These are phyloP conservation scores for Begonia fuchsioides DNA, from an alignment of 306 rosid genomes.

Conservation along the genomic window DNA sequence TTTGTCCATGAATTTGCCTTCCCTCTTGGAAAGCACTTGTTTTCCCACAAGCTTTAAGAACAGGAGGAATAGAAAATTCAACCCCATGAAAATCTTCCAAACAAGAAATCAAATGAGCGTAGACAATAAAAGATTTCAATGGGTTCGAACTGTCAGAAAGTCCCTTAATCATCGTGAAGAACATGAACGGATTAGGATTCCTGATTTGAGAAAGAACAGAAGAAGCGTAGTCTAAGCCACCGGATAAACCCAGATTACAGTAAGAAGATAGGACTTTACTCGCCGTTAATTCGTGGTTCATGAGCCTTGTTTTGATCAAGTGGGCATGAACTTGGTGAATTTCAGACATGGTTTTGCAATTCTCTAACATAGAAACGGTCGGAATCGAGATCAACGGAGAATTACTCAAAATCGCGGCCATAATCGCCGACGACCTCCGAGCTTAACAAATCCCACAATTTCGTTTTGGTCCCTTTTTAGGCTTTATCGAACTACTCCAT, in stretches of 20 bases:
- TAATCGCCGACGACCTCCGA: not conserved
- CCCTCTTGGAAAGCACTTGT: constrained; percentile 26
- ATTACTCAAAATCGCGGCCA: constrained; percentile 11
- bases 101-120: constrained; percentile 23
- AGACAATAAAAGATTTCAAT: constrained; percentile 20
- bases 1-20: constrained; percentile 29
- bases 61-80: constrained; percentile 31
- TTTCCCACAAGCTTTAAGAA: constrained; percentile 31
- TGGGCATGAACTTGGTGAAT: constrained; percentile 36
- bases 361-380: constrained; percentile 15
- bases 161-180: constrained; percentile 17
- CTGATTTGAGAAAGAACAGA: constrained; percentile 9
- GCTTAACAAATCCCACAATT: no score
- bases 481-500: no score
- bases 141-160: constrained; percentile 20
- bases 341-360: constrained; percentile 26
- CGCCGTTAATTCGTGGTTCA: constrained; percentile 13
- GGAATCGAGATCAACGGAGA: constrained; percentile 8
- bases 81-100: constrained; percentile 14
- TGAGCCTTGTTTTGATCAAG: constrained; percentile 40
- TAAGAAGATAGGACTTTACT: constrained; percentile 19
- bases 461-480: no score
- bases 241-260: constrained; percentile 8
- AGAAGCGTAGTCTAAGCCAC: constrained; percentile 18
- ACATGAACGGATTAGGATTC: constrained; percentile 17